Conservation (phyloP, 345 rosid species). For the Alliaria petiolata region DNA sequence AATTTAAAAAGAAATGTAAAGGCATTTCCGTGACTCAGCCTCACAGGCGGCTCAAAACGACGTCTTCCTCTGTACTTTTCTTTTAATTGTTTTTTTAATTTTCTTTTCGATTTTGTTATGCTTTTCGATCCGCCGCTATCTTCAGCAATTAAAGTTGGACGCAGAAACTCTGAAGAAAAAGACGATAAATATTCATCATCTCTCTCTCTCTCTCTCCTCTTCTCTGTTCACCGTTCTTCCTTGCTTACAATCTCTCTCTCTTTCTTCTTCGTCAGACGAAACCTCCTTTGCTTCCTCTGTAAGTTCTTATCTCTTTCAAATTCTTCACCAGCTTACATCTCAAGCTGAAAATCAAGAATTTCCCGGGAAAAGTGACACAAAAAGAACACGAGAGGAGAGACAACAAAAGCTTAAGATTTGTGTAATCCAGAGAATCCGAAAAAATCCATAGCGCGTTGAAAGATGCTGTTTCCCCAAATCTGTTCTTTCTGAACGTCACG, state of each 20-base stretch:
- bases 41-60: slow-evolving; percentile 35
- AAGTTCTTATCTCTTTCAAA: slow-evolving; percentile 61
- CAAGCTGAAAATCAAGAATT: slow-evolving; percentile 42
- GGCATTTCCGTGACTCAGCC: slow-evolving; percentile 31
- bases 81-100: not conserved
- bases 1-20: not conserved
- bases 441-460: not conserved
- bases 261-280: not conserved
- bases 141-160: slow-evolving; percentile 30
- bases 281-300: slow-evolving; percentile 53
- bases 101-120: not conserved
- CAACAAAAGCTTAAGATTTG: not conserved
- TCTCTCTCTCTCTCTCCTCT: slow-evolving; percentile 6
- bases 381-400: not conserved
- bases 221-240: slow-evolving; percentile 3
- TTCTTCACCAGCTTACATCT: slow-evolving; percentile 46
- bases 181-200: slow-evolving; percentile 27
- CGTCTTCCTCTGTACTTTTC: slow-evolving; percentile 19
- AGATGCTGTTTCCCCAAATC: not conserved
- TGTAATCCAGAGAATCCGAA: not conserved
- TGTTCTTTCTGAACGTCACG: not conserved
- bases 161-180: slow-evolving; percentile 30
- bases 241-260: not conserved
- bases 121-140: slow-evolving; percentile 36
- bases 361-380: slow-evolving; percentile 36